Evolutionary conservation across 495 filamentous ascomycete species (phyloP), one percentile per base, ranked within the genome.

Genomic region (Aspergillus affinis): DNA sequence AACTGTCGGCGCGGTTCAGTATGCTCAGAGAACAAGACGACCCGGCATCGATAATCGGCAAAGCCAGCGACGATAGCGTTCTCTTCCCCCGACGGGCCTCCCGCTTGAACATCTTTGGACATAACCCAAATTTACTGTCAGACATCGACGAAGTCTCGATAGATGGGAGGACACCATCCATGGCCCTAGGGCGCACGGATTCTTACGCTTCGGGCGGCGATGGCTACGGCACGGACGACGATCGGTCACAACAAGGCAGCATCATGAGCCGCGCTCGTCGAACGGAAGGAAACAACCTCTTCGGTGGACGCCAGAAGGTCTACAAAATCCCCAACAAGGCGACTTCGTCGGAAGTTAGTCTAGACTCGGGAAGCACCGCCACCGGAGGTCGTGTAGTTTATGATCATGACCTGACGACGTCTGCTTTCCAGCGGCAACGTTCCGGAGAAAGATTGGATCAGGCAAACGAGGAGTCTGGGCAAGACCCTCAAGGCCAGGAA

Each of bases 1-100:
- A 93, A 51, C 80, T 99, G 4, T 96, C 93, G 0, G 91, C 94
- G 18, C 85, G 94, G 3, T 99, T 99, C 71, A 97, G 93, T 61
- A 98, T 99, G 90, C 73, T 99, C 18, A 78, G 91, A 65, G 92
- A 96, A 71, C 93, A 96, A 69, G 92, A 96, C 66, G 92, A 97
- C 65, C 92, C 92, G 4, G 86, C 78, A 51, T 91, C 90, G 0
- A 89, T 88, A 69, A 80, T 97, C 30, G 94, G 93, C 47, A 96
- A 97, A 72, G 92, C 93, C 20, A 95, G 90, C 69, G 93, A 97
- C 62, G 92, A 97, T 67, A 96, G 91, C 60, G 92, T 97, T 21
- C 71, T 97, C 10, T 90, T 87, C 59, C 90, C 92, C 6, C 92
- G 90, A 65, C 84, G 91, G 21, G 86, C 87, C 52, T 93, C 91